Evolutionary conservation across 2,329 filamentous ascomycete genomes (phyloP), one percentile per base, ranked within the genome.

Genomic region (Sarocladium kiliense): DNA sequence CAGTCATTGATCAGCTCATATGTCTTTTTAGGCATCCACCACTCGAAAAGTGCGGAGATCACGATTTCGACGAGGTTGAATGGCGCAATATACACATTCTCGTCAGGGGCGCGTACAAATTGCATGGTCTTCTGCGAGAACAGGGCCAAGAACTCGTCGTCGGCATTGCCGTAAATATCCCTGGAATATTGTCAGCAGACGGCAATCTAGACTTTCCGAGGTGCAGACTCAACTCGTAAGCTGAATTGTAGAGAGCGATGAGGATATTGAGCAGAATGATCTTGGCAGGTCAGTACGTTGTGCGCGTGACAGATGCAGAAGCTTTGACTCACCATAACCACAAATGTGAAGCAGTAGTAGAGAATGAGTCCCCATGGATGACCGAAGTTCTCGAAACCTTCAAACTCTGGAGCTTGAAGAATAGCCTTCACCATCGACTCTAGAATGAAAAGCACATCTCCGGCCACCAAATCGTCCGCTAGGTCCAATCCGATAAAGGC

Each of bases 321-420:
- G 2, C 1, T 4, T 2, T 3, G 18, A 66, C 75, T 62, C 63
- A 94, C 92, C 88, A 96, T 97, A 65, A 99, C 89, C 37, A 97
- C 86, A 66, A 99, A 99, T 18, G 93, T 96, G 71, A 97, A 99
- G 67, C 95, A 83, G 75, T 99, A 99, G 76, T 99, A 99, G 10
- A 99, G 85, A 30, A 97, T 89, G 53, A 96, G 82, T 9, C 94
- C 94, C 68, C 97, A 99, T 0, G 94, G 94, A 12, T 89, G 91
- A 21, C 88, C 89, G 67, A 97, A 99, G 23, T 86, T 81, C 61
- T 97, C 91, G 65, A 97, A 97, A 1, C 87, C 89, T 4, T 72
- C 77, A 64, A 99, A 97, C 61, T 97, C 92, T 0, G 94, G 94
- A 51, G 85, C 89, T 68, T 92, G 88, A 85, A 99, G 91, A 54